Conservation (phyloP, 1,284 basidiomycete genomes). For the Ceratobasidium sp. region DNA sequence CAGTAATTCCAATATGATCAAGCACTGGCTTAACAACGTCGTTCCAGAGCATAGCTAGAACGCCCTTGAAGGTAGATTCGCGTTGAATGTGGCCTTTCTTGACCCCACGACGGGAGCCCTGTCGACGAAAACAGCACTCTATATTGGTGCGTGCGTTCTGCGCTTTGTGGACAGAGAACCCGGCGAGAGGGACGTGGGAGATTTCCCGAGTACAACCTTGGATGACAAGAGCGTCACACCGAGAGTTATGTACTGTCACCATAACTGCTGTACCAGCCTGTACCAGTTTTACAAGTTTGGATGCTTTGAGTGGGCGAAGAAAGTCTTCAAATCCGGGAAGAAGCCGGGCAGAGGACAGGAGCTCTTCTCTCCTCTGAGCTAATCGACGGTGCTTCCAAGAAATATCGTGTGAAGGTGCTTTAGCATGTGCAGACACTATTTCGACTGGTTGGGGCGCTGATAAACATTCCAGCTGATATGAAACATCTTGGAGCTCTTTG, state of each 20-base stretch:
- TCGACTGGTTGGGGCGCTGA: neutral
- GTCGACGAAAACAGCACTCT: neutral
- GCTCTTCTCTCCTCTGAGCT: neutral
- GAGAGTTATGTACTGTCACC: neutral
- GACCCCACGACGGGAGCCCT: neutral
- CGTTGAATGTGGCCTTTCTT: neutral
- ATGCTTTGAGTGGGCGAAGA: neutral
- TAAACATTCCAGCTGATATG: neutral
- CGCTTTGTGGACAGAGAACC: neutral
- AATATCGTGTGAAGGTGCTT: neutral
- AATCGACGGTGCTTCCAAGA: no score
- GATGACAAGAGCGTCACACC: slow-evolving; percentile 1
- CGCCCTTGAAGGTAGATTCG: neutral
- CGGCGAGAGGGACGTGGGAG: neutral
- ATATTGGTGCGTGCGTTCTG: neutral
- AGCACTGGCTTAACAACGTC: neutral
- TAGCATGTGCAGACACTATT: neutral
- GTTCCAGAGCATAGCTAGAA: neutral
- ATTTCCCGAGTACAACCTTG: neutral
- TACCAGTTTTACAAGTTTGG: neutral
- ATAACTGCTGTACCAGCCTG: neutral
- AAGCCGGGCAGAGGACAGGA: neutral
- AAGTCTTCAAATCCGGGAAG: slow-evolving; percentile 7
- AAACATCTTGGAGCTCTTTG: neutral
- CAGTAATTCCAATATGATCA: neutral